Evolutionary conservation across 2,329 filamentous ascomycete species (phyloP).

Genomic region (Diaporthe eres): DNA sequence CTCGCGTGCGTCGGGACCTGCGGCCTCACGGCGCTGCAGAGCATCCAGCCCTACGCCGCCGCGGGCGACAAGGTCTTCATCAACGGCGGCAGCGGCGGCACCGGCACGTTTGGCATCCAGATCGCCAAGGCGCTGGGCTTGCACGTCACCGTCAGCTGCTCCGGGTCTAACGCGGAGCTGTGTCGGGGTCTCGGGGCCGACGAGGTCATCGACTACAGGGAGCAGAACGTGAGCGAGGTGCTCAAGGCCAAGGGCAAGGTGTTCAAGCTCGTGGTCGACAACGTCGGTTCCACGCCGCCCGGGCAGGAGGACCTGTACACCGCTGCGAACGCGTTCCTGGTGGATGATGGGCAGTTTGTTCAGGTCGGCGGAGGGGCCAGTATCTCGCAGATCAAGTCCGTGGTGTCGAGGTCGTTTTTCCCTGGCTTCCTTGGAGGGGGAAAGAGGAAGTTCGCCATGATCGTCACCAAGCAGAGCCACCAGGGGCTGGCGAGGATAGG

Average conservation of each 20-base stretch:
- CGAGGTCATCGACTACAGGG: conserved; percentile 73
- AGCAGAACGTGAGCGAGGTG: conserved; percentile 59
- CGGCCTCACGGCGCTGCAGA: conserved; percentile 63
- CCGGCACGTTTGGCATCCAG: conserved; percentile 72
- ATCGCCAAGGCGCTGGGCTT: conserved; percentile 73
- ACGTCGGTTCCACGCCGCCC: conserved; percentile 62
- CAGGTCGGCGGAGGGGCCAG: conserved; percentile 61
- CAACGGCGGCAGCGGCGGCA: conserved; percentile 75
- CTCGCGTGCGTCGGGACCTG: conserved; percentile 61
- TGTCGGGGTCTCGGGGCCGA: conserved; percentile 73
- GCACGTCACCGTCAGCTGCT: conserved; percentile 72
- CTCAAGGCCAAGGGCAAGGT: conserved; percentile 62
- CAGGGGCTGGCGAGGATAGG: conserved; percentile 65
- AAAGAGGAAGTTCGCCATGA: conserved; percentile 57
- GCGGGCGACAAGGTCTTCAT: conserved; percentile 69
- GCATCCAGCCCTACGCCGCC: conserved; percentile 59
- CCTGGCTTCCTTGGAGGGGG: conserved; percentile 56
- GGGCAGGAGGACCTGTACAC: conserved; percentile 62
- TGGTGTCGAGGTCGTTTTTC: conserved; percentile 46
- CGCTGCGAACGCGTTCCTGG: conserved; percentile 64
- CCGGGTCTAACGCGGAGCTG: conserved; percentile 68
- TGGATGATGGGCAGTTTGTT: conserved; percentile 63
- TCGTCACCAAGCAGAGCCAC: conserved; percentile 53
- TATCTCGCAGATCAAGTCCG: conserved; percentile 40
- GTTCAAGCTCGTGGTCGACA: conserved; percentile 70